Evolutionary conservation across 768 basidiomycete species (phyloP).

Genomic region (Trametes cubensis): DNA sequence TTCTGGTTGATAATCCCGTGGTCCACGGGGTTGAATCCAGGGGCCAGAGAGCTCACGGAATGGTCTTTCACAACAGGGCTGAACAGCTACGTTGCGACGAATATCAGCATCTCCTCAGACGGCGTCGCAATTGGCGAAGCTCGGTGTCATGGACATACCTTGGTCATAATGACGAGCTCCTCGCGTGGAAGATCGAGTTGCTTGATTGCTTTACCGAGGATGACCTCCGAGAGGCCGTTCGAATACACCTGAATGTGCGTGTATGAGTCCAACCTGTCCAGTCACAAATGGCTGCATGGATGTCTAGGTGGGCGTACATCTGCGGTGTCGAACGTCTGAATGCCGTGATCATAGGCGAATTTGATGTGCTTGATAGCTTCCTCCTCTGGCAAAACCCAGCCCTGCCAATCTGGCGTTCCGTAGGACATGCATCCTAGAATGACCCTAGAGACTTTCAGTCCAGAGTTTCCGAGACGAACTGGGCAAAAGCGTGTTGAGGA

Average conservation of each 20-base stretch:
- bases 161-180: conserved; percentile 54
- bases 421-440: conserved; percentile 43
- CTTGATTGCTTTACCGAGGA: conserved; percentile 52
- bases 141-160: too few relatives aligned
- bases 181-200: conserved; percentile 47
- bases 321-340: conserved; percentile 45
- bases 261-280: too few relatives aligned
- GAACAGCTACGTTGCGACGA: too few relatives aligned
- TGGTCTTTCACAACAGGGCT: neutral
- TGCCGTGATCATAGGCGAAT: conserved; percentile 47
- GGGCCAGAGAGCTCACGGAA: too few relatives aligned
- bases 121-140: too few relatives aligned
- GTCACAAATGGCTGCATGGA: too few relatives aligned
- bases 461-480: conserved; percentile 36
- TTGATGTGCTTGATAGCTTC: conserved; percentile 45
- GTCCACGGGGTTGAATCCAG: conserved; percentile 24
- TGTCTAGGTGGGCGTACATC: too few relatives aligned
- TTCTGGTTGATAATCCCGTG: conserved; percentile 42
- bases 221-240: conserved; percentile 43
- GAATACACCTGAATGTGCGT: conserved; percentile 33
- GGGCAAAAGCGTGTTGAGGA: neutral
- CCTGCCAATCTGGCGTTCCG: conserved; percentile 35
- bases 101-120: too few relatives aligned
- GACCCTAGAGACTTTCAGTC: conserved; percentile 34
- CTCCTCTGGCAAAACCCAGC: conserved; percentile 43